These are phyloP conservation scores for Pochonia chlamydosporia DNA, from an alignment of 2,329 filamentous ascomycete genomes.

Conservation along the genomic window DNA sequence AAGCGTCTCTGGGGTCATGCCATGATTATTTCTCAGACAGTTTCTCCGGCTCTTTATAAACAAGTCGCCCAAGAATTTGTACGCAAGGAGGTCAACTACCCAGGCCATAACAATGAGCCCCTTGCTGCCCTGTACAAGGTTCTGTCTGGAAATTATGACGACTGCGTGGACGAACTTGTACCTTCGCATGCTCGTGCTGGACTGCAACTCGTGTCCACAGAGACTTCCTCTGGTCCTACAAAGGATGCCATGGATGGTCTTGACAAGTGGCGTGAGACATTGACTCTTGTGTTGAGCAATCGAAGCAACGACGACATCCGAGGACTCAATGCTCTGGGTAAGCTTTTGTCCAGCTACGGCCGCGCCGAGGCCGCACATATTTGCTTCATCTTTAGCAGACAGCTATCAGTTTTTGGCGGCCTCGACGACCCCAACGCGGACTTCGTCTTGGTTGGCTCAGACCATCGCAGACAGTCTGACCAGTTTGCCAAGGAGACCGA, in stretches of 20 bases:
- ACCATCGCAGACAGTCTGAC: slow-evolving; percentile 66
- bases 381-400: slow-evolving; percentile 83
- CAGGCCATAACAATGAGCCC: slow-evolving; percentile 75
- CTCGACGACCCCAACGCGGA: slow-evolving; percentile 73
- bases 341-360: slow-evolving; percentile 77
- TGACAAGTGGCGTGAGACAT: slow-evolving; percentile 89
- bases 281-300: slow-evolving; percentile 82
- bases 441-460: slow-evolving; percentile 79
- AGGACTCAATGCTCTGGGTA: slow-evolving; percentile 74
- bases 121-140: slow-evolving; percentile 90
- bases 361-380: slow-evolving; percentile 88
- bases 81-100: slow-evolving; percentile 83
- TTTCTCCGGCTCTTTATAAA: slow-evolving; percentile 82
- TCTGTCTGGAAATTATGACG: slow-evolving; percentile 87
- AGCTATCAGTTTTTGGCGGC: slow-evolving; percentile 67
- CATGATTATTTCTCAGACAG: slow-evolving; percentile 73
- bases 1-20: slow-evolving; percentile 95
- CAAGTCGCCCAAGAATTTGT: slow-evolving; percentile 95
- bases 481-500: slow-evolving; percentile 77
- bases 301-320: slow-evolving; percentile 73
- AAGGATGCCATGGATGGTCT: slow-evolving; percentile 77
- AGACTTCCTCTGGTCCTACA: slow-evolving; percentile 51
- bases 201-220: slow-evolving; percentile 82
- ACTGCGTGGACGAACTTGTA: slow-evolving; percentile 92
- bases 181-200: slow-evolving; percentile 88